Evolutionary conservation across 2,329 filamentous ascomycete species (phyloP), one percentile per base, ranked within the genome.

Genomic region (Grosmannia huntii): DNA sequence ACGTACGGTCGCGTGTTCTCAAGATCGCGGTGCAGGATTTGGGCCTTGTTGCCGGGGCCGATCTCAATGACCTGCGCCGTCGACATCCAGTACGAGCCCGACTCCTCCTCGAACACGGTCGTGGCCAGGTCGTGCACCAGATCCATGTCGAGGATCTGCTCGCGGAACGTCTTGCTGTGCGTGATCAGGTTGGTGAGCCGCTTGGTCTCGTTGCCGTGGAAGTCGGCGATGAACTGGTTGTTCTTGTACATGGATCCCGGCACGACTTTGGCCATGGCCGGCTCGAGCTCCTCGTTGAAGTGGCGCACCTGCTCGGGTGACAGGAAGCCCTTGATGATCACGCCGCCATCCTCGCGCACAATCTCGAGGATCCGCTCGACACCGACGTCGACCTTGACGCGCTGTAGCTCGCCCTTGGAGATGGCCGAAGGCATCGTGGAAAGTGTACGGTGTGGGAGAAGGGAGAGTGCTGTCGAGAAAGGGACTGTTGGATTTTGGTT

Each of bases 21-120:
- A 44, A 65, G 65, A 60, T 69, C 67, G 6, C 67, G 64, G 52
- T 69, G 67, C 21, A 69, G 59, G 31, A 64, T 63, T 61, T 69
- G 66, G 19, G 65, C 62, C 46, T 60, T 41, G 52, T 64, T 27
- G 23, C 59, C 60, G 1, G 65, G 65, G 19, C 63, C 64, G 49
- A 67, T 66, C 51, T 64, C 63, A 52, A 66, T 65, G 52, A 65
- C 57, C 53, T 63, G 61, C 4, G 64, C 63, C 2, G 62, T 61
- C 31, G 62, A 62, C 61, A 66, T 61, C 66, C 66, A 68, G 60
- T 67, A 68, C 3, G 62, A 63, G 36, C 65, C 66, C 1, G 64
- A 64, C 25, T 66, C 66, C 48, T 65, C 55, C 23, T 63, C 55
- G 38, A 65, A 68, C 52, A 66, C 61, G 19, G 57, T 59, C 49